These are phyloP conservation scores for Elsinoe ampelina DNA, from an alignment of 2,329 filamentous ascomycete species.

Conservation along the genomic window DNA sequence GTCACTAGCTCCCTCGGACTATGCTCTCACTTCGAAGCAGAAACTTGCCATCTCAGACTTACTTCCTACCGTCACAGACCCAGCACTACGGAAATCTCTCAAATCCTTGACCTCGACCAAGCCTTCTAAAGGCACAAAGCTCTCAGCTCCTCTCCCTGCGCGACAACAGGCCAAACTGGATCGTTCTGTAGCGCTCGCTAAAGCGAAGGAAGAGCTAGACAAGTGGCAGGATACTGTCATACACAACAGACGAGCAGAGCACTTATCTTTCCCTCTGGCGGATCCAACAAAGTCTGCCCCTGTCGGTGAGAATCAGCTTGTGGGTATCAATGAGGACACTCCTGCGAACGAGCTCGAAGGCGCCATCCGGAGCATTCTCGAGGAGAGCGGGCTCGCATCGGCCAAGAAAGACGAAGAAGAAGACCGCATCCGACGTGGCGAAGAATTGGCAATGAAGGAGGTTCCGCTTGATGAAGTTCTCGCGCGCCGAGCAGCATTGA, in stretches of 20 bases:
- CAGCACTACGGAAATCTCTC: conserved; percentile 65
- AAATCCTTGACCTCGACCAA: conserved; percentile 63
- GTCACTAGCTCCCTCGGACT: conserved; percentile 52
- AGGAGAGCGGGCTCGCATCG: conserved; percentile 66
- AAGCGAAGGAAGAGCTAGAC: conserved; percentile 82
- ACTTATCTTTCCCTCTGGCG: conserved; percentile 76
- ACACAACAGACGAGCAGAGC: conserved; percentile 81
- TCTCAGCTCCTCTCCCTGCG: conserved; percentile 74
- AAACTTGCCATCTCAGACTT: conserved; percentile 64
- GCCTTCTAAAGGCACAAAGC: conserved; percentile 51
- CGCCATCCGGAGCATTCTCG: conserved; percentile 79
- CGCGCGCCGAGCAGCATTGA: conserved; percentile 62
- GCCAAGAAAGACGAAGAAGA: conserved; percentile 46
- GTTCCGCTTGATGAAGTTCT: conserved; percentile 64
- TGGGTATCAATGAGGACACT: conserved; percentile 48
- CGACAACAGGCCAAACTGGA: conserved; percentile 80
- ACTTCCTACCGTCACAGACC: conserved; percentile 61
- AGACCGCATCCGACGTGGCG: conserved; percentile 57
- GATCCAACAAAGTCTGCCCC: conserved; percentile 57
- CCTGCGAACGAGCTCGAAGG: conserved; percentile 74
- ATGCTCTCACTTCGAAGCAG: conserved; percentile 47
- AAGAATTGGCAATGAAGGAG: conserved; percentile 61
- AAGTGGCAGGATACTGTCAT: conserved; percentile 95
- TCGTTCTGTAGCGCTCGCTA: conserved; percentile 72
- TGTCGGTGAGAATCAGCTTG: conserved; percentile 53